Percentiles rank a stretch among this genome's conserved stretches.
These are phyloP conservation scores for Penicillium sp. DNA, from an alignment of 2,329 filamentous ascomycete species.

Conservation along the genomic window DNA sequence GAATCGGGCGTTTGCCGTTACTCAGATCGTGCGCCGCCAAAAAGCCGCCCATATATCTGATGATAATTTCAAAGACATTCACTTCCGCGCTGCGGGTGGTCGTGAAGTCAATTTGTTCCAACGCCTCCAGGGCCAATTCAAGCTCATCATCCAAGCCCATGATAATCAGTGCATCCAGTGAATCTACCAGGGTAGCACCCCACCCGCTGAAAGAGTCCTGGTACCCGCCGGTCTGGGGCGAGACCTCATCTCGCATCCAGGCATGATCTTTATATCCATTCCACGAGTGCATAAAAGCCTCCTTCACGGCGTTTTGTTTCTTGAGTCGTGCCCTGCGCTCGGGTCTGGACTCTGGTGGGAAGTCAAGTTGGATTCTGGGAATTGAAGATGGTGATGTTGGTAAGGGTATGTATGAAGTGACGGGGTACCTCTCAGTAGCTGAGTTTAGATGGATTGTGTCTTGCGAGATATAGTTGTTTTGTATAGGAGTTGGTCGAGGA, in stretches of 20 bases:
- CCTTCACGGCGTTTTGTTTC: conserved; percentile 68
- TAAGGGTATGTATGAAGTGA: conserved; percentile 69
- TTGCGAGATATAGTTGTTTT: conserved; percentile 10
- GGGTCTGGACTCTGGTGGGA: conserved; percentile 62
- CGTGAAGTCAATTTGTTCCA: conserved; percentile 80
- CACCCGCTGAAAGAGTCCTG: conserved; percentile 89
- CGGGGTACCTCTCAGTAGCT: conserved; percentile 72
- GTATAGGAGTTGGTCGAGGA: conserved; percentile 16
- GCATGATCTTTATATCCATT: conserved; percentile 77
- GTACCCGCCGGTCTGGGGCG: conserved; percentile 67
- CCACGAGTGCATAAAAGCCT: conserved; percentile 79
- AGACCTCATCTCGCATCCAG: conserved; percentile 84
- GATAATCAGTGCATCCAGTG: conserved; percentile 81
- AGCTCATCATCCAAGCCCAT: conserved; percentile 79
- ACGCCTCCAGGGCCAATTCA: conserved; percentile 70
- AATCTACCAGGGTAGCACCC: conserved; percentile 84
- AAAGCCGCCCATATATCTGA: conserved; percentile 86
- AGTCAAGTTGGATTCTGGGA: conserved; percentile 75
- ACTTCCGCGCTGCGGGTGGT: conserved; percentile 68
- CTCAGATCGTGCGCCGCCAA: conserved; percentile 85
- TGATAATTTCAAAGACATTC: conserved; percentile 88
- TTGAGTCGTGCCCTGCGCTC: conserved; percentile 63
- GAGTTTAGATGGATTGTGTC: conserved; percentile 66
- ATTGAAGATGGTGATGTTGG: conserved; percentile 73
- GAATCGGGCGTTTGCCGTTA: conserved; percentile 66